Percentiles rank a stretch among this genome's conserved stretches.
Evolutionary conservation across 2,329 filamentous ascomycete genomes (phyloP).

Genomic region (Aspergillus persii): DNA sequence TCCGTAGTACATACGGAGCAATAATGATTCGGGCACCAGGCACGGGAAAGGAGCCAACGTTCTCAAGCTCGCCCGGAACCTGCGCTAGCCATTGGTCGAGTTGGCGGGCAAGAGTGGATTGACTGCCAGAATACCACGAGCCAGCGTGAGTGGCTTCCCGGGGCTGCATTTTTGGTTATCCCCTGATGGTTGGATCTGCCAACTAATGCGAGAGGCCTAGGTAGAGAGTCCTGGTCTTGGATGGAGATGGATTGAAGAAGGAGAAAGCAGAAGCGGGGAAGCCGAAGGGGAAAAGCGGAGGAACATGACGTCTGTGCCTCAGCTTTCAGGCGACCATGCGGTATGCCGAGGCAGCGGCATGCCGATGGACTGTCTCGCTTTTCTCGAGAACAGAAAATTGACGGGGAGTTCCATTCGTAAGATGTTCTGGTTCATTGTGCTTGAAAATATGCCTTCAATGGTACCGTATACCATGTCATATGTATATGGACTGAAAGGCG

Average conservation of each 20-base stretch:
- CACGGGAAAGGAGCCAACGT: constrained; percentile 65
- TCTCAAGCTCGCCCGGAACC: constrained; percentile 66
- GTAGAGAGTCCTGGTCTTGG: background rate
- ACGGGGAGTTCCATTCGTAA: background rate
- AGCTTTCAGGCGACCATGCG: background rate
- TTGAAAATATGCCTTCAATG: background rate
- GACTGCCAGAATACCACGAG: constrained; percentile 75
- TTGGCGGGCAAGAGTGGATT: constrained; percentile 60
- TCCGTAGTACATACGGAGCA: constrained; percentile 69
- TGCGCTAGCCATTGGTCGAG: constrained; percentile 72
- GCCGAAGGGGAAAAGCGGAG: constrained; percentile 5
- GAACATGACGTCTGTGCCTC: background rate
- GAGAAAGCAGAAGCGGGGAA: constrained; percentile 23
- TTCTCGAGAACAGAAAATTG: too few species aligned
- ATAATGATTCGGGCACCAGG: constrained; percentile 79
- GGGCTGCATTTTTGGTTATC: constrained; percentile 31
- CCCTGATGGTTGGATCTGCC: background rate
- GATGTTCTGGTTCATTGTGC: background rate
- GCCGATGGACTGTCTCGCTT: background rate
- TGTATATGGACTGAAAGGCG: background rate
- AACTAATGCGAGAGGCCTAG: background rate
- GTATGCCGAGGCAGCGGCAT: background rate
- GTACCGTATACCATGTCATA: background rate
- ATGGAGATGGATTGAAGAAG: background rate
- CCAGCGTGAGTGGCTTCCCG: constrained; percentile 73